Conservation (phyloP, 345 rosid genomes). For the Hibiscus tridactylites region DNA sequence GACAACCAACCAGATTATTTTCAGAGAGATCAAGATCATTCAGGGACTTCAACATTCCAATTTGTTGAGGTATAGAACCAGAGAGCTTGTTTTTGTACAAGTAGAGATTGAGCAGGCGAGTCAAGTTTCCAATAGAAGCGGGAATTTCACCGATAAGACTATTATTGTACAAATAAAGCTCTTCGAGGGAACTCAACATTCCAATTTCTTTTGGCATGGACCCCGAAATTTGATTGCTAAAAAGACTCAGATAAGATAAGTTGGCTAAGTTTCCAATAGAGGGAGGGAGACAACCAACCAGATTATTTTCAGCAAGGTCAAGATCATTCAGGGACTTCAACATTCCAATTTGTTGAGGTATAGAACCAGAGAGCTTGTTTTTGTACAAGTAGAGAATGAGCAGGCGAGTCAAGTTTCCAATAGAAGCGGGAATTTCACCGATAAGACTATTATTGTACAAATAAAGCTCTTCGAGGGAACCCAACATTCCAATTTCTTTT, state of each 20-base stretch:
- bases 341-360: background rate
- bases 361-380: background rate
- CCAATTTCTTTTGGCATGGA: background rate
- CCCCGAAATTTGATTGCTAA: background rate
- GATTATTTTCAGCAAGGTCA: background rate
- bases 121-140: no score
- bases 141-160: no score
- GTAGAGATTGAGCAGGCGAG: no score
- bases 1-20: no score
- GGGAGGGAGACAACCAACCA: background rate
- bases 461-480: background rate
- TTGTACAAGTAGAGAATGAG: background rate
- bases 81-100: no score
- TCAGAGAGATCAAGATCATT: no score
- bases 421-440: background rate
- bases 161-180: no score
- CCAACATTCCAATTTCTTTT: background rate
- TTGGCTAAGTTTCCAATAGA: background rate
- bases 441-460: background rate
- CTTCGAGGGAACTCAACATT: no score
- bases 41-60: no score
- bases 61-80: no score
- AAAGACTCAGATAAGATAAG: background rate
- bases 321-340: background rate
- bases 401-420: background rate